Percentiles rank a stretch among this genome's conserved stretches.
These are phyloP conservation scores for Pseudocercospora vitis DNA, from an alignment of 2,329 filamentous ascomycete species.

Conservation along the genomic window DNA sequence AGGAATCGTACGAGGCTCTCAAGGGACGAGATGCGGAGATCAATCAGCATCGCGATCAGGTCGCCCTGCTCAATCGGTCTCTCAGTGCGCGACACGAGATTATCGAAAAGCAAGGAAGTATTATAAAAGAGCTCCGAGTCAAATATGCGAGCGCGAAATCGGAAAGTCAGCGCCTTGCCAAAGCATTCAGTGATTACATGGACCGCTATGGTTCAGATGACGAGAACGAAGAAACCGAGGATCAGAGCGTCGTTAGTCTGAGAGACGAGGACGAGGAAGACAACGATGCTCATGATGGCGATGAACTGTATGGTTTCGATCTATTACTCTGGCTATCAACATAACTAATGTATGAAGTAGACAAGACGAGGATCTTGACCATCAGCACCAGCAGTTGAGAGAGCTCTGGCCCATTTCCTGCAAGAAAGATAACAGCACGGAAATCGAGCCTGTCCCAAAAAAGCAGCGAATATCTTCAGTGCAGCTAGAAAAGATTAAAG, in stretches of 20 bases:
- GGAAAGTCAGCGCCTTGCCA: slow-evolving; percentile 6
- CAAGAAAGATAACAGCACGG: background rate
- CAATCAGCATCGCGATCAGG: background rate
- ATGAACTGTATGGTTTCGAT: background rate
- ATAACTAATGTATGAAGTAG: background rate
- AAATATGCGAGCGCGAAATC: background rate
- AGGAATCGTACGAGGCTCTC: slow-evolving; percentile 6
- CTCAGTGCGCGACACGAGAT: background rate
- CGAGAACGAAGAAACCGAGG: background rate
- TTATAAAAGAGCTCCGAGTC: background rate
- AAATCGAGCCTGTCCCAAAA: background rate
- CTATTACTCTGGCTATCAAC: background rate
- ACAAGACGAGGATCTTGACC: background rate
- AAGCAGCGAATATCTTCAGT: background rate
- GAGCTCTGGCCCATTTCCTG: background rate
- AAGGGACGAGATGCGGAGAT: background rate
- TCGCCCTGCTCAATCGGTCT: background rate
- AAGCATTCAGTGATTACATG: slow-evolving; percentile 3
- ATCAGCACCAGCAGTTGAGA: slow-evolving; percentile 9
- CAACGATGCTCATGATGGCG: background rate
- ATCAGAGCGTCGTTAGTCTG: background rate
- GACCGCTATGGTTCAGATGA: background rate
- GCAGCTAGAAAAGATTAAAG: background rate
- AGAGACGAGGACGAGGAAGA: background rate
- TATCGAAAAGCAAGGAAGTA: background rate